Conservation (phyloP, 495 filamentous ascomycete species). For the Annulohypoxylon stygium region DNA sequence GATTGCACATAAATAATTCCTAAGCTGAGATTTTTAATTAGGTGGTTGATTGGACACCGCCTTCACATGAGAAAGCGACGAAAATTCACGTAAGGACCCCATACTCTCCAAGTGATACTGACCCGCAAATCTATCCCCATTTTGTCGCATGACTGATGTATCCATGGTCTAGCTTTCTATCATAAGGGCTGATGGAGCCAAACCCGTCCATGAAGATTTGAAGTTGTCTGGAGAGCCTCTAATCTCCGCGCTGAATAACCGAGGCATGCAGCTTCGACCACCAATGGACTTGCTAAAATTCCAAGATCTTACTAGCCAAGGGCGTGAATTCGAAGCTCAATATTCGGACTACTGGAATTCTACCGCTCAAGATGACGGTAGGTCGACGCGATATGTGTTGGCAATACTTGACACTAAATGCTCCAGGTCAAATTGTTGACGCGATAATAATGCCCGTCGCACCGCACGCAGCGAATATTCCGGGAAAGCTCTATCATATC, state of each 20-base stretch:
- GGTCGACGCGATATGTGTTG: background rate
- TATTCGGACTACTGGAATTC: slow-evolving; percentile 59
- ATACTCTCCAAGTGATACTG: background rate
- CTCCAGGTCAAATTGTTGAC: slow-evolving; percentile 56
- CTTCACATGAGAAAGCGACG: slow-evolving; percentile 54
- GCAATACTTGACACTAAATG: background rate
- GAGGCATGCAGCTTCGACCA: slow-evolving; percentile 21
- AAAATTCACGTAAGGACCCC: slow-evolving; percentile 49
- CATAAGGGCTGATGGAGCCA: slow-evolving; percentile 57
- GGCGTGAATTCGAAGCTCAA: slow-evolving; percentile 46
- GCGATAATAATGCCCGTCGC: slow-evolving; percentile 69
- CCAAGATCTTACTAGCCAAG: slow-evolving; percentile 38
- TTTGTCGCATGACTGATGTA: background rate
- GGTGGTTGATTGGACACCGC: slow-evolving; percentile 56
- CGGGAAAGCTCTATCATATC: slow-evolving; percentile 49
- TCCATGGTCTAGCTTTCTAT: slow-evolving; percentile 39
- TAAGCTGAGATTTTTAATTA: background rate
- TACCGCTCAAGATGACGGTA: slow-evolving; percentile 46
- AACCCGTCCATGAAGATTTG: slow-evolving; percentile 55
- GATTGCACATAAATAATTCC: background rate
- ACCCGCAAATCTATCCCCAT: background rate
- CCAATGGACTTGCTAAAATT: slow-evolving; percentile 34
- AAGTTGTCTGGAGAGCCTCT: slow-evolving; percentile 62
- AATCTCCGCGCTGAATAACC: slow-evolving; percentile 47
- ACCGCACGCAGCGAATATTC: slow-evolving; percentile 65